These are phyloP conservation scores for Rhododendron ferrugineum DNA, from an alignment of 148 eudicot species.

Conservation along the genomic window DNA sequence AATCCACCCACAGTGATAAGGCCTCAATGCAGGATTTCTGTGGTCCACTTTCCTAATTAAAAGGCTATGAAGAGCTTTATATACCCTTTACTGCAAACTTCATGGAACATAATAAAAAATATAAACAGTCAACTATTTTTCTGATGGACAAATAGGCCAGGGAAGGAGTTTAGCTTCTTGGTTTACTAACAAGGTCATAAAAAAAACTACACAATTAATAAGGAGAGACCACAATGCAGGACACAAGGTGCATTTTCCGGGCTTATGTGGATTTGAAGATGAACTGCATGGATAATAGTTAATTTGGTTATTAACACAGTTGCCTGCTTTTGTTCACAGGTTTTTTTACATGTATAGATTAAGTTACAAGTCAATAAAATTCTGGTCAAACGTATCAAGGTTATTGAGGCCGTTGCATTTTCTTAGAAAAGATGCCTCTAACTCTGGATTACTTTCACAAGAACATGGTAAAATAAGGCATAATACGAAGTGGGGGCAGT, in stretches of 20 bases:
- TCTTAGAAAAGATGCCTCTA: neutral
- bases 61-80: neutral
- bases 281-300: neutral
- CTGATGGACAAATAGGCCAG: neutral
- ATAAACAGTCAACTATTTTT: neutral
- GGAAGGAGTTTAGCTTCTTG: neutral
- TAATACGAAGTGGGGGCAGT: neutral
- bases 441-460: neutral
- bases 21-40: neutral
- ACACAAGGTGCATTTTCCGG: neutral
- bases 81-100: neutral
- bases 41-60: neutral
- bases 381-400: neutral
- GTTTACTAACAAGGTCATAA: neutral
- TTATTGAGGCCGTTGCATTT: neutral
- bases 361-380: neutral
- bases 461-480: neutral
- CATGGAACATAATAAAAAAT: neutral
- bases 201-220: neutral
- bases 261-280: neutral
- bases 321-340: slow-evolving; percentile 1
- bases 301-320: neutral
- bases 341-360: neutral
- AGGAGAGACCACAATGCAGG: neutral
- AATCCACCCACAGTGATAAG: neutral